Base-by-base conservation (phyloP, 345 rosid genomes). In the Zanthoxylum bungeanum region DNA sequence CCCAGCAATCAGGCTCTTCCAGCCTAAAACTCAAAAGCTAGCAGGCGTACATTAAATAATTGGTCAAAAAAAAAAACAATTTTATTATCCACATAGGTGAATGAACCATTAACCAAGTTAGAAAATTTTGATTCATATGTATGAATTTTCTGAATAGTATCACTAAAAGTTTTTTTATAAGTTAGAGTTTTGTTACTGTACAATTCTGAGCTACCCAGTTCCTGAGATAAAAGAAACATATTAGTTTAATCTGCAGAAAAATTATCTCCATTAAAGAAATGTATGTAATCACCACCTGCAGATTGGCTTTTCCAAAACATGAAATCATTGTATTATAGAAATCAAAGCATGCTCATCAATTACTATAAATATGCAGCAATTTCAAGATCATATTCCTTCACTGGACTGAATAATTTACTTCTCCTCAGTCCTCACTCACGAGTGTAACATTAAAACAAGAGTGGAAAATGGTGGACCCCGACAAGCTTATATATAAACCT, bases 401-500 rank as follows among this genome's bases (percentile, higher is more conserved):
- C 24, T 34, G 64, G 7, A 55, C 25, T 55, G 27, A 55, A 55
- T 14, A 7, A 53, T 21, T 9, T 2, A 53, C 58, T 53, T n/a
- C n/a, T n/a, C n/a, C n/a, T n/a, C n/a, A n/a, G n/a, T n/a, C n/a
- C n/a, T n/a, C n/a, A n/a, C n/a, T n/a, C 57, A 52, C 7, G 21
- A 4, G 16, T 14, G 21, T 10, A 4, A 47, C 16, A 17, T 52
- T 22, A 9, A 24, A 33, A 19, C 63, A 33, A 6, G 63, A 31
- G n/a, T 31, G 39, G 37, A 58, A 58, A n/a, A n/a, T 66, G 21
- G 30, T 66, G 59, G 70, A 50, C 59, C 70, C 52, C 58, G 25
- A 44, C 31, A 11, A 9, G 4, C 0, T 1, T 14, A 44, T n/a
- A 44, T 11, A 30, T 4, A 62, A 22, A 14, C 34, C 3, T 44